Percentiles rank a stretch among this genome's conserved stretches.
phyloP scores from a whole-genome alignment of 768 basidiomycete species.

The Tylopilus plumbeoviolaceoides region DNA sequence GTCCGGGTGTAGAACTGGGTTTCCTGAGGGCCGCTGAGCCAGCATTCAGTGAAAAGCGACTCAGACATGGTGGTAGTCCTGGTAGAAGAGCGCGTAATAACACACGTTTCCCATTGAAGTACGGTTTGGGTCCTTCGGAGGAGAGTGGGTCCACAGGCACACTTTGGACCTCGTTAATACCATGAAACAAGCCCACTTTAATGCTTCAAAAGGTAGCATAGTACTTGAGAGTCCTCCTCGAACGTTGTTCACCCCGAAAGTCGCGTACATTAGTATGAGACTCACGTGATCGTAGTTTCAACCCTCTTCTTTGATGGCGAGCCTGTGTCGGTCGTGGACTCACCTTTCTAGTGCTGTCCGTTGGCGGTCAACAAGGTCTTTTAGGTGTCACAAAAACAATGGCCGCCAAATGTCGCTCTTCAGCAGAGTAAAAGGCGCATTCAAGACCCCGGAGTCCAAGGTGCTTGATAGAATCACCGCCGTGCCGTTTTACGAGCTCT shows the following conservation, averaged over 20 bases:
- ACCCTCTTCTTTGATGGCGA: constrained; percentile 5
- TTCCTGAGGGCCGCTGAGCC: constrained; percentile 55
- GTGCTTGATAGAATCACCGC: constrained; percentile 15
- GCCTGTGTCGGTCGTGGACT: constrained; percentile 9
- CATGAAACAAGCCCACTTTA: no score
- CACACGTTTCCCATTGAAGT: neutral
- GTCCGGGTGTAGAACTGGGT: constrained; percentile 70
- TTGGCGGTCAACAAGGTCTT: neutral
- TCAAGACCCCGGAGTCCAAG: constrained; percentile 17
- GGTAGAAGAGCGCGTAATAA: neutral
- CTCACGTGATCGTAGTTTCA: neutral
- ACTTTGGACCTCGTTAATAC: no score
- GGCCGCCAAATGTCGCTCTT: constrained; percentile 16
- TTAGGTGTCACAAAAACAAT: neutral
- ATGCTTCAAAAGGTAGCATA: no score
- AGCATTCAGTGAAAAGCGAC: constrained; percentile 38
- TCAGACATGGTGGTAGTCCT: constrained; percentile 14
- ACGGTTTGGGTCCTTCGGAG: neutral
- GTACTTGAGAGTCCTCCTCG: no score
- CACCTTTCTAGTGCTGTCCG: neutral
- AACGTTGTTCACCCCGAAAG: no score
- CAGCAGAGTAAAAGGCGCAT: neutral
- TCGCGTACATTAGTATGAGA: no score
- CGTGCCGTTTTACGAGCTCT: constrained; percentile 26
- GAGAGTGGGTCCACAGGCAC: neutral